Conservation (phyloP, 2,329 filamentous ascomycete species). For the Sphaerostilbella broomeana region DNA sequence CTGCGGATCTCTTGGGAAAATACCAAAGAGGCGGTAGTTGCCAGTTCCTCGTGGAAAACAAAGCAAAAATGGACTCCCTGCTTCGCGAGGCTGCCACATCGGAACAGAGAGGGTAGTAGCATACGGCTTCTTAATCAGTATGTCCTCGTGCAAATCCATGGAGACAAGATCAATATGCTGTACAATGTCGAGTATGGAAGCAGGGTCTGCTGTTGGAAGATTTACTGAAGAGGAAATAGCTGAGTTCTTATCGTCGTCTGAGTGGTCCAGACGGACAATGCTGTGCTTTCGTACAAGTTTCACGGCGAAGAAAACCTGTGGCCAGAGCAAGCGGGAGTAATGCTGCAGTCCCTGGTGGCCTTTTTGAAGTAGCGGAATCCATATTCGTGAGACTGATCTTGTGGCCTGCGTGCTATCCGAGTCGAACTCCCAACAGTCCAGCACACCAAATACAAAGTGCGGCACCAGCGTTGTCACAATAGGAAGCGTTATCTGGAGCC, state of each 20-base stretch:
- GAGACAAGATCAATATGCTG: constrained; percentile 8
- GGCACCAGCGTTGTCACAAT: constrained; percentile 8
- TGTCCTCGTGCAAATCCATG: constrained; percentile 3
- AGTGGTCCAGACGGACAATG: neutral
- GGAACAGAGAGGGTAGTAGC: constrained; percentile 5
- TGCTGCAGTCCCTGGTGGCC: neutral
- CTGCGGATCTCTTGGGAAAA: constrained; percentile 1
- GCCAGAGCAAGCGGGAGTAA: constrained; percentile 3
- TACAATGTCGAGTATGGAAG: neutral
- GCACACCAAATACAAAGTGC: constrained; percentile 6
- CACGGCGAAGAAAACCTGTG: constrained; percentile 2
- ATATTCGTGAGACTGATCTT: constrained; percentile 1
- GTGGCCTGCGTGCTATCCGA: neutral
- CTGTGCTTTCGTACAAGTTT: constrained; percentile 2
- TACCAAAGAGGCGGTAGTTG: constrained; percentile 7
- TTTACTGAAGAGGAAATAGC: too few relatives aligned
- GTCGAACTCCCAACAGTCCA: constrained; percentile 7
- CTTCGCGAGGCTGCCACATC: constrained; percentile 6
- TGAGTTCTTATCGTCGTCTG: neutral
- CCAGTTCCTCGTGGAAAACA: constrained; percentile 10
- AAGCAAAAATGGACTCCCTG: constrained; percentile 7
- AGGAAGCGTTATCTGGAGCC: constrained; percentile 1
- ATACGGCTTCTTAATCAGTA: constrained; percentile 11
- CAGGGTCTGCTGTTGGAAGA: neutral
- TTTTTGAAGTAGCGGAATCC: constrained; percentile 8